Evolutionary conservation across 2,329 filamentous ascomycete species (phyloP), one percentile per base, ranked within the genome.

Genomic region (Sporothrix inflata): DNA sequence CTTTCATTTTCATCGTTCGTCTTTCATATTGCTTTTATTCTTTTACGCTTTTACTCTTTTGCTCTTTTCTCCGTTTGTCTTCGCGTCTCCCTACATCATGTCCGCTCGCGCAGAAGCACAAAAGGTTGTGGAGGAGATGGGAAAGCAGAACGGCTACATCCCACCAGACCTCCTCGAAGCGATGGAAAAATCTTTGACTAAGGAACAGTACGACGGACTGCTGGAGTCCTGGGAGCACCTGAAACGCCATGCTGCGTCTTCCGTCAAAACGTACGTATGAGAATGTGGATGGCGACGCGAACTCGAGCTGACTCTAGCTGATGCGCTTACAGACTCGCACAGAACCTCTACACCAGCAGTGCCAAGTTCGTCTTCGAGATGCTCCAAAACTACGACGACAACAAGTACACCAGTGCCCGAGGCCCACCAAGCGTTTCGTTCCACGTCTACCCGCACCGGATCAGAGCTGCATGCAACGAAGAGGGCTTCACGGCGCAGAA

Each of bases 361-460:
- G 47, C 47, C 5, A 21, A 45, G 42, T 45, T 51, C 19, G 19
- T 51, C 47, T 51, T 21, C 16, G 47, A 51, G 19, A 51, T 21
- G 47, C 47, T 21, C 47, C n/a, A 87, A 73, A 88, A 88, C 75
- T 85, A 85, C 4, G 86, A 88, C 63, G 85, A 87, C 76, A 87
- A 86, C 42, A 45, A 72, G 11, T 87, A 83, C 74, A 72, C 5
- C 12, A 76, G 60, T 19, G 78, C 79, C 0, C 24, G 57, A 4
- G 73, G 68, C 0, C 72, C 70, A 2, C 83, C 83, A 0, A 80
- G 75, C 61, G 75, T 83, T 0, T 75, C 76, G 9, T 85, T 83
- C 69, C 71, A 74, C 12, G 73, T 87, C 0, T 77, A 79, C 5
- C 77, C 81, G 0, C 75, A 80, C 40, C 76, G 66, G 0, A 79